Conservation (phyloP, 208 protist species). For the Porcisia hertigi region DNA sequence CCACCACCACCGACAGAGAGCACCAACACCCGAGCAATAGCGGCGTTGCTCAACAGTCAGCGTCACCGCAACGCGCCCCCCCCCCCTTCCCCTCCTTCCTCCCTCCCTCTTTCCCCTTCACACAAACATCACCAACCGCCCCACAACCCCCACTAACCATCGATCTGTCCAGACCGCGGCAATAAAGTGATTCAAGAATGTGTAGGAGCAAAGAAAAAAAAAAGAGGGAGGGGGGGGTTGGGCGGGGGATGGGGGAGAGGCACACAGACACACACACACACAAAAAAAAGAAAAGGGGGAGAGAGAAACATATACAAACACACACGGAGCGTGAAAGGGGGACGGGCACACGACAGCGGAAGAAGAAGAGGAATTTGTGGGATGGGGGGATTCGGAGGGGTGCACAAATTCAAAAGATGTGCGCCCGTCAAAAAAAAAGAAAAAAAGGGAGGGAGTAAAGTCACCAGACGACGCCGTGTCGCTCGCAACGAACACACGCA, state of each 20-base stretch:
- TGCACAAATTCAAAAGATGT: neutral
- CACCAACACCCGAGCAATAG: too few relatives aligned
- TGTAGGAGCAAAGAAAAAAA: neutral
- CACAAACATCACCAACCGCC: too few relatives aligned
- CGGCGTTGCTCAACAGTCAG: too few relatives aligned
- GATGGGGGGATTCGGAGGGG: neutral
- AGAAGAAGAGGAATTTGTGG: neutral
- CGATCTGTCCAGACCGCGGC: too few relatives aligned
- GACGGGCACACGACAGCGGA: neutral
- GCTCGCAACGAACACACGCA: neutral
- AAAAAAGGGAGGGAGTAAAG: neutral
- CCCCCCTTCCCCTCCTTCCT: too few relatives aligned
- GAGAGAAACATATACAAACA: neutral
- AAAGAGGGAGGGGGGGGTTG: too few relatives aligned
- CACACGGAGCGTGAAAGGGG: neutral
- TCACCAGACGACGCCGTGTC: neutral
- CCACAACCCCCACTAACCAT: too few relatives aligned
- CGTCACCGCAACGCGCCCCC: too few relatives aligned
- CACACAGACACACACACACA: neutral
- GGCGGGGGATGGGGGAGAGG: neutral
- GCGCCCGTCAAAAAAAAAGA: neutral
- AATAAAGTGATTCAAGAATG: too few relatives aligned
- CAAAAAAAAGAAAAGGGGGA: neutral
- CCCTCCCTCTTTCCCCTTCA: too few relatives aligned
- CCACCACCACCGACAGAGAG: neutral